phyloP scores from a whole-genome alignment of 2,329 filamentous ascomycete species.

The Colletotrichum eleusines region DNA sequence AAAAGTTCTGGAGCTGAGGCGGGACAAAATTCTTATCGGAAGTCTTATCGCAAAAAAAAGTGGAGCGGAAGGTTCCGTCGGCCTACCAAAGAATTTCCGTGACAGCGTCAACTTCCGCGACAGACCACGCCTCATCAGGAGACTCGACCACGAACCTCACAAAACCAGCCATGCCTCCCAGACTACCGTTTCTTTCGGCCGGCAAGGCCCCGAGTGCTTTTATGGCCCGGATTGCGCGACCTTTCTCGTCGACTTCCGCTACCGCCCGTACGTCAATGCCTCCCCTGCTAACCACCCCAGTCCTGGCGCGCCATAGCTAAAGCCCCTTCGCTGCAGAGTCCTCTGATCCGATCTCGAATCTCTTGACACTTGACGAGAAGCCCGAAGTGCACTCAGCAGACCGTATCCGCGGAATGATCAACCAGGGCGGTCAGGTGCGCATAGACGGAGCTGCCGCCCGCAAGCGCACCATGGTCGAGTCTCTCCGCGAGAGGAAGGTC shows the following conservation, averaged over 20 bases:
- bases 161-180: slow-evolving; percentile 53
- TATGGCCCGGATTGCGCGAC: slow-evolving; percentile 34
- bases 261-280: slow-evolving; percentile 31
- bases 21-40: slow-evolving; percentile 40
- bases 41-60: slow-evolving; percentile 21
- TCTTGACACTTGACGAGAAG: slow-evolving; percentile 39
- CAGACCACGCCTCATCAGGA: slow-evolving; percentile 26
- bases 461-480: slow-evolving; percentile 53
- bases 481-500: slow-evolving; percentile 54
- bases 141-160: slow-evolving; percentile 42
- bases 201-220: slow-evolving; percentile 36
- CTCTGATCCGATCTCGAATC: slow-evolving; percentile 26
- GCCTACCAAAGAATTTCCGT: slow-evolving; percentile 42
- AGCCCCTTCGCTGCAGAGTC: slow-evolving; percentile 9
- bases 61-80: slow-evolving; percentile 40
- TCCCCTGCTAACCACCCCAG: background rate
- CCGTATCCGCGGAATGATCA: slow-evolving; percentile 34
- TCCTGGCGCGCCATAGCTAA: slow-evolving; percentile 17
- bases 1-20: slow-evolving; percentile 34
- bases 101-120: slow-evolving; percentile 41
- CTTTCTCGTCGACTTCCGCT: slow-evolving; percentile 37
- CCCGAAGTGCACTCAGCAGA: slow-evolving; percentile 22
- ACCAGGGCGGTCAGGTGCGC: slow-evolving; percentile 45
- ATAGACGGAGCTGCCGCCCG: slow-evolving; percentile 43
- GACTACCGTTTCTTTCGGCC: slow-evolving; percentile 49